Evolutionary conservation across 169 alveolate genomes (phyloP).

Genomic region (Theileria equi): DNA sequence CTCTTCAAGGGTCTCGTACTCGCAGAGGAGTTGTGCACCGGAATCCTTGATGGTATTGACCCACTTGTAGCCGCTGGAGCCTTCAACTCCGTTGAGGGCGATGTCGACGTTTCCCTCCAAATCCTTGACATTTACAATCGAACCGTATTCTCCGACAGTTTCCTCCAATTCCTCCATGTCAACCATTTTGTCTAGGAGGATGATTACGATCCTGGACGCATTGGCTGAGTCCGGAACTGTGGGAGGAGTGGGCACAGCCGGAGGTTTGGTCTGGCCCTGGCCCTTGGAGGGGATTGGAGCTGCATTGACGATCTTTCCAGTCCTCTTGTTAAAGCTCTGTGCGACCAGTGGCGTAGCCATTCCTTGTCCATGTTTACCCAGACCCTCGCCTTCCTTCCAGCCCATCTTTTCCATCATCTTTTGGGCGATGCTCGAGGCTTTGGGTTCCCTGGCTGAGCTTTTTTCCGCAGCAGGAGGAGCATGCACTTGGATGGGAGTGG

Average conservation of each 20-base stretch:
- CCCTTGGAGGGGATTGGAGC: background rate
- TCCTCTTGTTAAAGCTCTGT: slow-evolving; percentile 73
- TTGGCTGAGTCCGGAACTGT: background rate
- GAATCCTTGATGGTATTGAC: background rate
- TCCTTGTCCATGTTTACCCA: slow-evolving; percentile 84
- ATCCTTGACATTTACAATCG: slow-evolving; percentile 25
- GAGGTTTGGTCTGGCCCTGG: no score
- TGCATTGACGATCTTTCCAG: slow-evolving; percentile 81
- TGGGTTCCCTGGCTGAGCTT: background rate
- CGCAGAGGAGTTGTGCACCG: slow-evolving; percentile 20
- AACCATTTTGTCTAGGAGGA: background rate
- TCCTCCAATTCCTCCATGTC: slow-evolving; percentile 50
- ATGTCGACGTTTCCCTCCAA: background rate
- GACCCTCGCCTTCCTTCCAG: slow-evolving; percentile 86
- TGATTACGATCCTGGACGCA: slow-evolving; percentile 19
- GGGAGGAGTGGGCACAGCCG: background rate
- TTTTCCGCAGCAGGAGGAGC: background rate
- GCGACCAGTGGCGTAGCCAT: slow-evolving; percentile 82
- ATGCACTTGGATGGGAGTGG: background rate
- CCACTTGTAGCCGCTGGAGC: background rate
- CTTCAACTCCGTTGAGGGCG: background rate
- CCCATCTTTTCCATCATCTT: slow-evolving; percentile 87
- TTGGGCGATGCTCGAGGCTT: slow-evolving; percentile 68
- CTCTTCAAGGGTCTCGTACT: slow-evolving; percentile 48
- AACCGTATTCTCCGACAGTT: slow-evolving; percentile 33